phyloP scores from a whole-genome alignment of 2,329 filamentous ascomycete genomes.

The Fusarium sp. region DNA sequence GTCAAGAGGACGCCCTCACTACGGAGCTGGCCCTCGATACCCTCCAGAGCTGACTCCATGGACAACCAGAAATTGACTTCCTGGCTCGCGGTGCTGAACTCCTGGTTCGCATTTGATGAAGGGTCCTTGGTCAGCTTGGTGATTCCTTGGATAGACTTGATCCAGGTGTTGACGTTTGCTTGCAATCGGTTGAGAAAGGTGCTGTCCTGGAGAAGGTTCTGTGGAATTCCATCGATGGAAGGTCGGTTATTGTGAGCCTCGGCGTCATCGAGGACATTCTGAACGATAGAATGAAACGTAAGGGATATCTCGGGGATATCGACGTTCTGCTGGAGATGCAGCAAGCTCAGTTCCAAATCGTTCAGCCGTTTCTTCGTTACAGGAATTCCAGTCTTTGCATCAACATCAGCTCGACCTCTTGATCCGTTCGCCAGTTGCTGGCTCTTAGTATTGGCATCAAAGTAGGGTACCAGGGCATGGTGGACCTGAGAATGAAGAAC shows the following conservation, averaged over 20 bases:
- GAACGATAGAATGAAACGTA: constrained; percentile 88
- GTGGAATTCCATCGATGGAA: constrained; percentile 80
- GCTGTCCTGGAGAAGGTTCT: constrained; percentile 83
- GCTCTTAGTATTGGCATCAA: constrained; percentile 92
- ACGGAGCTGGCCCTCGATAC: constrained; percentile 87
- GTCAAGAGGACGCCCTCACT: constrained; percentile 92
- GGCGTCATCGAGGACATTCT: constrained; percentile 84
- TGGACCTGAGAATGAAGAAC: constrained; percentile 92
- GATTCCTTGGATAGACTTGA: constrained; percentile 96
- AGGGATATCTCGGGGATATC: constrained; percentile 94
- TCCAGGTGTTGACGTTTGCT: constrained; percentile 95
- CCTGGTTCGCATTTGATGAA: constrained; percentile 65
- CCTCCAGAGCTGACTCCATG: constrained; percentile 93
- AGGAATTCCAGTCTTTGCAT: constrained; percentile 92
- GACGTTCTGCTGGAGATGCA: constrained; percentile 95
- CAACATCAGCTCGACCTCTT: constrained; percentile 82
- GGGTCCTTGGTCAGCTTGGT: constrained; percentile 94
- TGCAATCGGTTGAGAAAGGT: constrained; percentile 94
- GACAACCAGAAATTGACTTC: constrained; percentile 99
- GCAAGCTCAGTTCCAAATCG: constrained; percentile 88
- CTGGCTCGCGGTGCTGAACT: constrained; percentile 81
- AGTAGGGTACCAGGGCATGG: constrained; percentile 92
- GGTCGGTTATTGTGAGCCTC: constrained; percentile 73
- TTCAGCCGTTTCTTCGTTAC: constrained; percentile 98
- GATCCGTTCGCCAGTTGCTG: constrained; percentile 73